Evolutionary conservation across 345 rosid genomes (phyloP), one percentile per base, ranked within the genome.

Genomic region (Corymbia maculata): DNA sequence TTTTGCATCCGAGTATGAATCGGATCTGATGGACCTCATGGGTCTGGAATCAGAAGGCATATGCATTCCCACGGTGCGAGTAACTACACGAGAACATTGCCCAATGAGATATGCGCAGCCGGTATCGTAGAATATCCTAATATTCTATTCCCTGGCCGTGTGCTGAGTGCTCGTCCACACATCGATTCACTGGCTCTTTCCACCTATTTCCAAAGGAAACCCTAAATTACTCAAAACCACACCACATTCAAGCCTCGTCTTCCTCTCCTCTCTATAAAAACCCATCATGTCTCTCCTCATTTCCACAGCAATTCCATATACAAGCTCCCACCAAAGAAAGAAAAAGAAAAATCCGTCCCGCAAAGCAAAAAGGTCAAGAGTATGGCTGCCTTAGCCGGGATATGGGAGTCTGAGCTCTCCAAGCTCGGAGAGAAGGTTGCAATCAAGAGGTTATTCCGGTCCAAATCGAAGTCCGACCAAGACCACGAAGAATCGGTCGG

Each of bases 361-460:
- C 82, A 36, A 9, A 19, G 82, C 5, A 75, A 14, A 17, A 75
- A 24, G 49, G 26, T 75, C 26, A 19, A 75, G 45, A 42, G 28
- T 42, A 88, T 88, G 89, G 85, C 87, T 85, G 89, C 87, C 47
- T 53, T 88, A 1, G 85, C 85, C 22, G 89, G 64, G 59, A 85
- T 88, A 32, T 88, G 86, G 89, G 87, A 49, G 51, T 64, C 51
- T 14, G 89, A 88, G 87, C 85, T 88, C 24, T 17, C 85, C 24
- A 88, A 88, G 85, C 87, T 88, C 51, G 51, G 85, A 32, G 85
- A 88, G 44, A 88, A 66, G 85, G 88, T 52, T 49, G 45, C 47
- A 47, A 75, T 70, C 36, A 66, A 70, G 64, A 88, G 85, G 87
- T 5, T 85, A 26, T 51, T 66, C 15, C 84, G 28, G 50, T 17